phyloP scores from a whole-genome alignment of 768 basidiomycete species.

The Tricholoma bakamatsutake region DNA sequence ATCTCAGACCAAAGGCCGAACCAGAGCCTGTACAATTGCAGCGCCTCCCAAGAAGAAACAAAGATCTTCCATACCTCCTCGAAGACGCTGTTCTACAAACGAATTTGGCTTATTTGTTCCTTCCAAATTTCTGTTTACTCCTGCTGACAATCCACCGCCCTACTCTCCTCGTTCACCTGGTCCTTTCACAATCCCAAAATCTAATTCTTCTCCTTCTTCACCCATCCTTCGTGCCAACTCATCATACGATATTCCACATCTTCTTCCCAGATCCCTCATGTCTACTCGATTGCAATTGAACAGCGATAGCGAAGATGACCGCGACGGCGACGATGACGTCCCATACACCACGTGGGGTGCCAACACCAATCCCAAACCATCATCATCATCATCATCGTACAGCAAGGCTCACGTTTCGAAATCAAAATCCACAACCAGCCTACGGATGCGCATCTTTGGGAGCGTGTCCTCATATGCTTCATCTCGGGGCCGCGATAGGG shows the following conservation, averaged over 20 bases:
- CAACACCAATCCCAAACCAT: neutral
- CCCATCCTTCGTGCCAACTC: constrained; percentile 11
- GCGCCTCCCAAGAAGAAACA: neutral
- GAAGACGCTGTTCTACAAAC: constrained; percentile 12
- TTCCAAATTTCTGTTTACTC: constrained; percentile 16
- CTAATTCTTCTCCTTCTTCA: constrained; percentile 16
- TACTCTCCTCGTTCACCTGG: constrained; percentile 12
- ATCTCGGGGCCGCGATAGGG: constrained; percentile 24
- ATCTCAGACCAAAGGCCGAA: neutral
- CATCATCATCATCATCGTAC: no score
- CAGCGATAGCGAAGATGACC: constrained; percentile 23
- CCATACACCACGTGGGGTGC: constrained; percentile 10
- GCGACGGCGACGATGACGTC: constrained; percentile 27
- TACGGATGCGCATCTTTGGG: constrained; percentile 29
- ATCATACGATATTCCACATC: constrained; percentile 1
- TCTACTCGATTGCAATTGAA: constrained; percentile 20
- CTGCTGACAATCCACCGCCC: constrained; percentile 19
- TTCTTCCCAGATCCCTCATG: neutral
- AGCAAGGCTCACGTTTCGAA: neutral
- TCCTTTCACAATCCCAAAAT: constrained; percentile 15
- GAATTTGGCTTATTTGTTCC: constrained; percentile 9
- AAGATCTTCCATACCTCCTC: neutral
- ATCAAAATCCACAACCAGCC: constrained; percentile 11
- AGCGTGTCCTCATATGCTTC: constrained; percentile 11
- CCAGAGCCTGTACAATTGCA: neutral